A percentile compares a stretch with the other conserved stretches of the same genome.
Conservation (phyloP, 2,329 filamentous ascomycete species). For the Paracorniculantispora psalliotae region DNA sequence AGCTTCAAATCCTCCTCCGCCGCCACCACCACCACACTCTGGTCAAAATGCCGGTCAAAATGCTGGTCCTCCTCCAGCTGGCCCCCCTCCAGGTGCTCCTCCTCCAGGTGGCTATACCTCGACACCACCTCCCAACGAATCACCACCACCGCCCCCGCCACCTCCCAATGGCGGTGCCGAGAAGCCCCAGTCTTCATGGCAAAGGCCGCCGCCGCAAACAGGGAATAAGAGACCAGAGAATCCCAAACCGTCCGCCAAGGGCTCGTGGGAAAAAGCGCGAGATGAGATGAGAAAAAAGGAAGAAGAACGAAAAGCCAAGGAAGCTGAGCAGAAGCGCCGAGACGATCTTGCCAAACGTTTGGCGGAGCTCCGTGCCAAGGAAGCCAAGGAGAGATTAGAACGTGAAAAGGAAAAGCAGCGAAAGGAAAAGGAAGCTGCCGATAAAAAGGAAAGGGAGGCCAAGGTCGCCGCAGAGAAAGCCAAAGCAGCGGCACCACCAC, state of each 20-base stretch:
- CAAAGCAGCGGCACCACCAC: slow-evolving; percentile 18
- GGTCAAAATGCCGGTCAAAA: slow-evolving; percentile 26
- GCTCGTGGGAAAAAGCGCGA: slow-evolving; percentile 63
- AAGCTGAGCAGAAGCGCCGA: slow-evolving; percentile 56
- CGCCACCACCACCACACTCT: slow-evolving; percentile 27
- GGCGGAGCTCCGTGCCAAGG: slow-evolving; percentile 52
- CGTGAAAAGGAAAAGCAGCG: slow-evolving; percentile 37
- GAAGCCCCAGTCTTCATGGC: slow-evolving; percentile 13
- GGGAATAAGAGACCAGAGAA: slow-evolving; percentile 20
- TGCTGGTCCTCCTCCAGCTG: too few relatives aligned
- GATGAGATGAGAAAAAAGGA: slow-evolving; percentile 61
- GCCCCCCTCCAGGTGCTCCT: neutral
- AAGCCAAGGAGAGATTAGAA: slow-evolving; percentile 43
- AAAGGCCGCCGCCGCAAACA: slow-evolving; percentile 8
- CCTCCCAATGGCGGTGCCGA: slow-evolving; percentile 17
- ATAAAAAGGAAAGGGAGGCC: slow-evolving; percentile 29
- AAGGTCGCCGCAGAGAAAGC: slow-evolving; percentile 23
- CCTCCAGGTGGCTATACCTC: slow-evolving; percentile 2
- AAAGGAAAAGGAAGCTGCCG: slow-evolving; percentile 33
- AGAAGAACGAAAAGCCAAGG: slow-evolving; percentile 57
- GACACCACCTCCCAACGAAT: slow-evolving; percentile 14
- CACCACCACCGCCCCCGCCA: slow-evolving; percentile 15
- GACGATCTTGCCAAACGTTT: slow-evolving; percentile 51
- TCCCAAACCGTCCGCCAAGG: slow-evolving; percentile 36
- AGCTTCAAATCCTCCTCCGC: slow-evolving; percentile 13